These are phyloP conservation scores for Rhodosporidiobolus odoratus DNA, from an alignment of 768 basidiomycete species.

Conservation along the genomic window DNA sequence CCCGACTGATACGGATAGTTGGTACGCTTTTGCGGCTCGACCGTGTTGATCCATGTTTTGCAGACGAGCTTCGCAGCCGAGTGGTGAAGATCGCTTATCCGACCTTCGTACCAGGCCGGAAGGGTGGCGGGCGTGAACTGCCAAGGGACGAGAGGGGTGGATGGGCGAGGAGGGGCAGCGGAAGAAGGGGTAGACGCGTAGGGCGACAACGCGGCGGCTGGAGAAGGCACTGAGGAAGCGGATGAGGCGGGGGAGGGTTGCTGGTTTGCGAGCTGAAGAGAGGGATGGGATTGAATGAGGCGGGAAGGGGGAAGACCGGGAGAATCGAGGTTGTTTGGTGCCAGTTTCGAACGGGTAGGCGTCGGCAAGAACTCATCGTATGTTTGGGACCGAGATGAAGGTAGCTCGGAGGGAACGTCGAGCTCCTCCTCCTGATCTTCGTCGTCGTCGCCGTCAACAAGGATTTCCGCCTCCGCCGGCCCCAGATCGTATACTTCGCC, in stretches of 20 bases:
- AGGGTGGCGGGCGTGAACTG: slow-evolving; percentile 40
- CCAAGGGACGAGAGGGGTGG: slow-evolving; percentile 9
- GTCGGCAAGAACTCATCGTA: not conserved
- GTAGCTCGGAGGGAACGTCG: not conserved
- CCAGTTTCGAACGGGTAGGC: not conserved
- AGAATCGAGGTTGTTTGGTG: not conserved
- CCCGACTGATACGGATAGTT: slow-evolving; percentile 49
- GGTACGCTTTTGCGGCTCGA: slow-evolving; percentile 50
- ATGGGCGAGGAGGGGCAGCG: slow-evolving; percentile 4
- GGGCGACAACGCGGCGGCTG: slow-evolving; percentile 37
- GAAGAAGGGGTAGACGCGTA: slow-evolving; percentile 32
- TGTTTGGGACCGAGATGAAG: not conserved
- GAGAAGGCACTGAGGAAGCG: not conserved
- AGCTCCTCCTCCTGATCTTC: not conserved
- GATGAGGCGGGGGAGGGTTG: slow-evolving; percentile 3
- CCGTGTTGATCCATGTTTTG: slow-evolving; percentile 50
- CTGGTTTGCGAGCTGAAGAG: slow-evolving; percentile 11
- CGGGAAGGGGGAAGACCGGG: not conserved
- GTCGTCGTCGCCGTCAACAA: not conserved
- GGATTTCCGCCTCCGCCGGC: too few relatives aligned
- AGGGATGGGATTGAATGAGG: not conserved
- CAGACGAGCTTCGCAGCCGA: slow-evolving; percentile 47
- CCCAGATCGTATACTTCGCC: not conserved
- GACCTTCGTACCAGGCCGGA: slow-evolving; percentile 43
- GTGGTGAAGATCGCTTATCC: slow-evolving; percentile 45